phyloP scores from a whole-genome alignment of 805 yeast genomes.

The Ogataea sp. region DNA sequence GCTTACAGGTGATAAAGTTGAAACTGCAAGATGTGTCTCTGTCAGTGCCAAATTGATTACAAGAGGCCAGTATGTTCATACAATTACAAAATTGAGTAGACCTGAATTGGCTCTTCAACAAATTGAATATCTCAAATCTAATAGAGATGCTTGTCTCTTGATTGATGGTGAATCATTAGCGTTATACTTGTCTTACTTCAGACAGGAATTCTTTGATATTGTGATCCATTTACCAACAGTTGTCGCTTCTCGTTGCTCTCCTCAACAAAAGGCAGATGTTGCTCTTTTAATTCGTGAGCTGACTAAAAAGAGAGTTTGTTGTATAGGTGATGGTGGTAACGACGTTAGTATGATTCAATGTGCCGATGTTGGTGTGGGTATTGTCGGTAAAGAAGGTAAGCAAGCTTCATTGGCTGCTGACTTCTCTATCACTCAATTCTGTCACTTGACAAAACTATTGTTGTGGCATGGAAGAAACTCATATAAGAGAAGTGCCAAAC shows the following conservation, averaged over 20 bases:
- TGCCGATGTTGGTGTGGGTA: conserved; percentile 98
- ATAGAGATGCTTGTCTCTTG: conserved; percentile 63
- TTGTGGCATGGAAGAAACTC: conserved; percentile 99
- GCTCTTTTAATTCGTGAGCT: conserved; percentile 69
- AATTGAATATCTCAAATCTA: conserved; percentile 61
- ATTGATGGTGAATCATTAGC: conserved; percentile 93
- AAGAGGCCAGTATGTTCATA: conserved; percentile 90
- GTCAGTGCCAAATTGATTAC: conserved; percentile 90
- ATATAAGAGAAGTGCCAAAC: conserved; percentile 89
- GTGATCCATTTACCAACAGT: conserved; percentile 84
- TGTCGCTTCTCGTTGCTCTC: conserved; percentile 97
- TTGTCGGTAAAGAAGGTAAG: conserved; percentile 96
- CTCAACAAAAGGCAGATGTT: conserved; percentile 97
- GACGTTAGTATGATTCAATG: conserved; percentile 98
- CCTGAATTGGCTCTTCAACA: conserved; percentile 65
- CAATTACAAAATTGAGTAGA: conserved; percentile 59
- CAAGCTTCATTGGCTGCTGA: conserved; percentile 98
- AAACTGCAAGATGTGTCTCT: conserved; percentile 95
- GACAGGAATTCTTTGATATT: conserved; percentile 66
- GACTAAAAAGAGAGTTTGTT: conserved; percentile 88
- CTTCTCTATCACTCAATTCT: conserved; percentile 87
- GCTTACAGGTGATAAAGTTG: conserved; percentile 98
- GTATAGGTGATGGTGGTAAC: conserved; percentile 99
- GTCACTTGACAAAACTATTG: conserved; percentile 75
- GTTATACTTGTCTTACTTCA: conserved; percentile 52